Evolutionary conservation across 495 filamentous ascomycete species (phyloP), one percentile per base, ranked within the genome.

Genomic region (Aeminium ludgeri): DNA sequence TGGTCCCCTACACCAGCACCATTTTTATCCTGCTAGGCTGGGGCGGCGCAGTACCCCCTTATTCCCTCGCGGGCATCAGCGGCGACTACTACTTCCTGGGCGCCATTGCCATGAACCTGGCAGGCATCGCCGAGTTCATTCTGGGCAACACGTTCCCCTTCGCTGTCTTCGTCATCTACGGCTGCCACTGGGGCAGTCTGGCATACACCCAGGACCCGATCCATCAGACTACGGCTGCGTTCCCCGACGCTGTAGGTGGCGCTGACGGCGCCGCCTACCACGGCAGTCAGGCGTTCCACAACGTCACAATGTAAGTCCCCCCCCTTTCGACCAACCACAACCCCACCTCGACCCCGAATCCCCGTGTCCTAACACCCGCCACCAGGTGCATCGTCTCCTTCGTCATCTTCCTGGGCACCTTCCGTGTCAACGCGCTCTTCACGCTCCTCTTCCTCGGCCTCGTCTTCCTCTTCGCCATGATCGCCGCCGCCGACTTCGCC

Each of bases 81-180:
- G 51, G 51, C 4, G 38, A 41, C 27, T 54, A 53, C 25, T 54
- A 48, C 38, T 54, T 54, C 43, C 19, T 54, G 1, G 51, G 51
- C 30, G 16, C 29, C 20, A 54, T 54, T 43, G 51, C 43, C 1
- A 54, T 54, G 51, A 44, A 41, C 13, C 3, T 54, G 18, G 51
- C 51, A 32, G 51, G 48, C 11, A 32, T 54, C 20, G 36, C 29
- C 20, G 51, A 54, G 41, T 51, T 54, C 27, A 45, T 54, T 10
- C 44, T 54, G 1, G 51, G 51, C 6, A 54, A 54, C 44, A 51
- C 37, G 3, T 53, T 50, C 36, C 50, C 50, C 23, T 46, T 50
- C 8, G 50, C 50, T 13, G 48, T 54, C 11, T 54, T 54, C 38
- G 27, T 54, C 31, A 49, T 51, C 20, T 54, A 41, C 31, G 51